Conservation (phyloP, 345 rosid genomes). For the Carallia brachiata region DNA sequence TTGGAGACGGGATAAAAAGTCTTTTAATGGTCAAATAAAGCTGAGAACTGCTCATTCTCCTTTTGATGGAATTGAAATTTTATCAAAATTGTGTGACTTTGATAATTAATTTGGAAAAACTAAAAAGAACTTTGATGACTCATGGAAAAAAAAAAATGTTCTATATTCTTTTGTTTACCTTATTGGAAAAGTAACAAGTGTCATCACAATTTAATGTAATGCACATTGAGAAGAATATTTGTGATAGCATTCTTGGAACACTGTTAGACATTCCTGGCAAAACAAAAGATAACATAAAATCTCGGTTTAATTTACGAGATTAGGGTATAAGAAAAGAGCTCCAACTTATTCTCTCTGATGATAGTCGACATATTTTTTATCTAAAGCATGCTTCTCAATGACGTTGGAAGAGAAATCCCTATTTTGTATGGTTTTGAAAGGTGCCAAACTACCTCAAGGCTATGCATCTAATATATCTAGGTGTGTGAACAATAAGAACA, state of each 20-base stretch:
- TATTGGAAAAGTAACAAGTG: background rate
- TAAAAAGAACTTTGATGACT: background rate
- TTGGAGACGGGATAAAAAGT: background rate
- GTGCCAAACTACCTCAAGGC: no score
- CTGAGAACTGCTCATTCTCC: background rate
- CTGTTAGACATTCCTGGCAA: background rate
- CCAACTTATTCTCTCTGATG: background rate
- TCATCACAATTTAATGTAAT: background rate
- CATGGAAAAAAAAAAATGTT: background rate
- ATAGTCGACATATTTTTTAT: no score
- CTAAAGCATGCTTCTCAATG: background rate
- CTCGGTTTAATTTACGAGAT: background rate
- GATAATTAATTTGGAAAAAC: background rate
- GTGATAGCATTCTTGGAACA: background rate
- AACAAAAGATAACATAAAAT: background rate
- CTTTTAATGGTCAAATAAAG: background rate
- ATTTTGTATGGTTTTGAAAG: no score
- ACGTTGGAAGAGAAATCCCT: background rate
- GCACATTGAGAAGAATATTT: conserved; percentile 1
- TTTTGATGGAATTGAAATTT: background rate
- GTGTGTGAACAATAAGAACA: no score
- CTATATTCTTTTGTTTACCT: background rate
- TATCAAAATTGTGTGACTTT: background rate
- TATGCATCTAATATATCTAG: background rate
- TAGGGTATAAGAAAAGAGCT: background rate